These are phyloP conservation scores for Davidsoniella neocaledoniae DNA, from an alignment of 2,329 filamentous ascomycete genomes.

Conservation along the genomic window DNA sequence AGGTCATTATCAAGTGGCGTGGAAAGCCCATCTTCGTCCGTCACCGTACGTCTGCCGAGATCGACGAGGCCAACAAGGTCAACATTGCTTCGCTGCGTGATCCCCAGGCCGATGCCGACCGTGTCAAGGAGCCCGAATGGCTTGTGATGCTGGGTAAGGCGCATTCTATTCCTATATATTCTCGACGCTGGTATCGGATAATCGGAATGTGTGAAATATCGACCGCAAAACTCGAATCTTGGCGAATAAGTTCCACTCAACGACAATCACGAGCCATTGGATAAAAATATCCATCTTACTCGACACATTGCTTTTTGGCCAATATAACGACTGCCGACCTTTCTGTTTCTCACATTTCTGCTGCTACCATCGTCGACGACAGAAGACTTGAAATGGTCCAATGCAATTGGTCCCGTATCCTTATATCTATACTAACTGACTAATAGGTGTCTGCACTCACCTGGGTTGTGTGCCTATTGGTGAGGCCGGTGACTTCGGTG, in stretches of 20 bases:
- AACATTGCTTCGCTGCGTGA: constrained; percentile 74
- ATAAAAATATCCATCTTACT: too few relatives aligned
- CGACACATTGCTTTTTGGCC: too few relatives aligned
- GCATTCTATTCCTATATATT: too few relatives aligned
- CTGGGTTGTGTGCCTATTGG: constrained; percentile 98
- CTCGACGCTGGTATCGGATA: neutral
- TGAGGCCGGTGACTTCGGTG: constrained; percentile 92
- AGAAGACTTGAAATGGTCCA: too few relatives aligned
- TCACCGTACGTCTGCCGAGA: constrained; percentile 86
- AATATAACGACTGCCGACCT: too few relatives aligned
- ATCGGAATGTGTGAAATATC: neutral
- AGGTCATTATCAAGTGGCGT: constrained; percentile 99
- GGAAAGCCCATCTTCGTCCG: constrained; percentile 99
- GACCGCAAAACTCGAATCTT: too few relatives aligned
- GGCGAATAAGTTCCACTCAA: too few relatives aligned
- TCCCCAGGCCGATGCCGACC: constrained; percentile 77
- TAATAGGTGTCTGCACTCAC: constrained; percentile 91
- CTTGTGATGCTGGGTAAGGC: constrained; percentile 84
- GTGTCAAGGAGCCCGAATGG: constrained; percentile 98
- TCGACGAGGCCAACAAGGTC: constrained; percentile 82
- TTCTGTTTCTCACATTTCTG: neutral
- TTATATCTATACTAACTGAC: neutral
- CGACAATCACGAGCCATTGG: neutral
- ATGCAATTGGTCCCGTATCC: too few relatives aligned
- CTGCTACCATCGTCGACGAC: neutral